These are phyloP conservation scores for Aureobasidium sp. DNA, from an alignment of 2,329 filamentous ascomycete species.

Conservation along the genomic window DNA sequence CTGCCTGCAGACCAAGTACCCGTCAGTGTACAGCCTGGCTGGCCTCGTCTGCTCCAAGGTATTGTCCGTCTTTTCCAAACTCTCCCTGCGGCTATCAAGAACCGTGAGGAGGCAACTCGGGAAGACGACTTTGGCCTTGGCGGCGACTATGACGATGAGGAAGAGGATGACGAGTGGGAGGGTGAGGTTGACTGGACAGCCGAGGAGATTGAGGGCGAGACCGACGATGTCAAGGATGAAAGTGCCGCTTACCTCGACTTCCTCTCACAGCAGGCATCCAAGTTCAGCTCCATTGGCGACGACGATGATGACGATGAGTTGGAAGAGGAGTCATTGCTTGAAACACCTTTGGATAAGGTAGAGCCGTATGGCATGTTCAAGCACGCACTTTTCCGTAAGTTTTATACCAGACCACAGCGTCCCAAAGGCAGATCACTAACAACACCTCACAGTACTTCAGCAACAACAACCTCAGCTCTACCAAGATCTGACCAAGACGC, in stretches of 20 bases:
- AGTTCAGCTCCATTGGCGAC: conserved; percentile 47
- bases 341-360: conserved; percentile 89
- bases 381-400: conserved; percentile 70
- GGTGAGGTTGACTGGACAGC: conserved; percentile 62
- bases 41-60: conserved; percentile 83
- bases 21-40: conserved; percentile 85
- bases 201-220: conserved; percentile 52
- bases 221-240: conserved; percentile 69
- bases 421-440: conserved; percentile 21
- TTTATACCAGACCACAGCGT: background rate
- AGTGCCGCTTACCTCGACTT: conserved; percentile 93
- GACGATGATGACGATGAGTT: conserved; percentile 74
- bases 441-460: conserved; percentile 60
- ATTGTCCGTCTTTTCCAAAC: conserved; percentile 88
- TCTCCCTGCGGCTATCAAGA: conserved; percentile 76
- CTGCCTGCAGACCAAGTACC: conserved; percentile 76
- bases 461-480: conserved; percentile 88
- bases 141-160: conserved; percentile 61
- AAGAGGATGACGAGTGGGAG: conserved; percentile 74
- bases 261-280: conserved; percentile 64
- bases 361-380: conserved; percentile 92
- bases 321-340: conserved; percentile 84
- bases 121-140: conserved; percentile 70
- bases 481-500: conserved; percentile 64
- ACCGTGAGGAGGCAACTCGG: conserved; percentile 83